Conservation (phyloP, 768 basidiomycete genomes). For the Termitomyces heimii region DNA sequence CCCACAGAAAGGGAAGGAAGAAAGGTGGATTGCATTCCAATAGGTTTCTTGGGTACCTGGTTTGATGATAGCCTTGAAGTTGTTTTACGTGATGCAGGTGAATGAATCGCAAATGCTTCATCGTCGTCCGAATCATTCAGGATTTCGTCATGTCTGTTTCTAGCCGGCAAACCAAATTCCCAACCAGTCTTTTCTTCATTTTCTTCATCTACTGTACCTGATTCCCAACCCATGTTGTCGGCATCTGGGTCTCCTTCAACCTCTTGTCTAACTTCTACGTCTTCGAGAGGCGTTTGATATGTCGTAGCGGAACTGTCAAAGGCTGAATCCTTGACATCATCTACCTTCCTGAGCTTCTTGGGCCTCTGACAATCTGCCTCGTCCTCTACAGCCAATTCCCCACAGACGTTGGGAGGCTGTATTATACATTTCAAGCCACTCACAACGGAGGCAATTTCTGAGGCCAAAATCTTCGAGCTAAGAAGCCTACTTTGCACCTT, state of each 20-base stretch:
- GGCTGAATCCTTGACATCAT: slow-evolving; percentile 10
- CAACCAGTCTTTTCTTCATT: slow-evolving; percentile 33
- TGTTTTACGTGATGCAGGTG: slow-evolving; percentile 15
- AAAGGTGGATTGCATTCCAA: slow-evolving; percentile 52
- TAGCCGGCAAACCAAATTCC: slow-evolving; percentile 47
- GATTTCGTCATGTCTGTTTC: slow-evolving; percentile 22
- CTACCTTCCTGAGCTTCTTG: slow-evolving; percentile 19
- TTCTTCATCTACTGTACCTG: slow-evolving; percentile 32
- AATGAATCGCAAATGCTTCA: slow-evolving; percentile 24
- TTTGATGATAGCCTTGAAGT: slow-evolving; percentile 19
- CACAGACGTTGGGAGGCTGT: slow-evolving; percentile 17
- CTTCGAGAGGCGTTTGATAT: not conserved
- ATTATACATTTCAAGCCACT: slow-evolving; percentile 41
- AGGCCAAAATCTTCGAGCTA: slow-evolving; percentile 71
- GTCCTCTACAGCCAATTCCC: slow-evolving; percentile 2
- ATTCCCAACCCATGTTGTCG: slow-evolving; percentile 33
- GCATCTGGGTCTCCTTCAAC: slow-evolving; percentile 13
- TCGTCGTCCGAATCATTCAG: slow-evolving; percentile 24
- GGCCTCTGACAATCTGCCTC: slow-evolving; percentile 10
- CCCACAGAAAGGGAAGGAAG: slow-evolving; percentile 87
- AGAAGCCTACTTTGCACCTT: slow-evolving; percentile 70
- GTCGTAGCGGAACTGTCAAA: not conserved
- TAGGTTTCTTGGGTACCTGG: slow-evolving; percentile 14
- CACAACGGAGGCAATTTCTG: slow-evolving; percentile 47
- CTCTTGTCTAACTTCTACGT: slow-evolving; percentile 18